Evolutionary conservation across 768 basidiomycete genomes (phyloP), one percentile per base, ranked within the genome.

Genomic region (Termitomyces sp.): DNA sequence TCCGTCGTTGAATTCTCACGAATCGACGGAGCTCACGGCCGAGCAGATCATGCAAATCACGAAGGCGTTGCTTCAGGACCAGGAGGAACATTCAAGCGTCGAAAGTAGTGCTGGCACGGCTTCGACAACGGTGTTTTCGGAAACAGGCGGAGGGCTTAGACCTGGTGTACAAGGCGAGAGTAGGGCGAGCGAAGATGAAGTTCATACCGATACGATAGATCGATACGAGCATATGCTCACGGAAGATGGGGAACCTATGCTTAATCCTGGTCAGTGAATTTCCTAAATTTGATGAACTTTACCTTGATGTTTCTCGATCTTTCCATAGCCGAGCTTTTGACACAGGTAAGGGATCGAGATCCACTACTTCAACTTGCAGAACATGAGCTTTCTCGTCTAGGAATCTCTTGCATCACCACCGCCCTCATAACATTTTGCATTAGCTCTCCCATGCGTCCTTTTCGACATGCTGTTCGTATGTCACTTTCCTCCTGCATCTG

Each of bases 321-420:
- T 59, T 23, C 42, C 64, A 12, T 54, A 81, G 84, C 82, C 54
- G 84, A 86, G 60, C 71, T 86, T 53, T 72, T 85, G 67, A 85
- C 84, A 27, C 84, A 85, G 79, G 83, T 81, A 55, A 65, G 68
- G 70, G 41, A 40, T 3, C 1, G 53, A 42, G 19, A 49, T 17
- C 14, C 30, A 16, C 7, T 19, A 48, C 12, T 30, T 53, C 46
- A 34, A 54, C 51, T 27, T n/a, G 51, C 45, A 54, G 56, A 53
- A 47, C 63, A 50, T 64, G 57, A 25, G 52, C 55, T 59, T 52
- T 23, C 7, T 28, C 16, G 54, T 50, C 47, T 66, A 84, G 82
- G 83, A 85, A 70, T 84, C 83, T n/a, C 73, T 85, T 35, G 83
- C 83, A 53, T 84, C 83, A n/a, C 82, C 84, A n/a, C 81, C 83